Conservation (phyloP, 192 early-diverging fungal genomes). For the Dissophora globulifera region DNA sequence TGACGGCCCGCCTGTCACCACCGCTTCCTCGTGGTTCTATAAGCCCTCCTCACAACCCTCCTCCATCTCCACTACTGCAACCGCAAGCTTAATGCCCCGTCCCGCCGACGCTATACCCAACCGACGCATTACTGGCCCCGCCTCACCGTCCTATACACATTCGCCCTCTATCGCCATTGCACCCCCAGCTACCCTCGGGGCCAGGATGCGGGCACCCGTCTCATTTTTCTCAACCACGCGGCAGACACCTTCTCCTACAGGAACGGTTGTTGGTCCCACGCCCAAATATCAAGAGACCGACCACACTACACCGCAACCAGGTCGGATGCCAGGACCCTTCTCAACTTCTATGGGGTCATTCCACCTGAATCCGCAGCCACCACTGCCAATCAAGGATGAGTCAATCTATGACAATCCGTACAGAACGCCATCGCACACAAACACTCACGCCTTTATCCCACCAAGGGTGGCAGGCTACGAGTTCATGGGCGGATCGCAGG, state of each 20-base stretch:
- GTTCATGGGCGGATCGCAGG: slow-evolving; percentile 41
- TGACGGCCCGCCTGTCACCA: slow-evolving; percentile 15
- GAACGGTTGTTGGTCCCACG: neutral
- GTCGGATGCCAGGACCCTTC: slow-evolving; percentile 13
- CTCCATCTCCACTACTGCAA: slow-evolving; percentile 41
- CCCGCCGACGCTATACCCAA: neutral
- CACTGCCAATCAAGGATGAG: slow-evolving; percentile 19
- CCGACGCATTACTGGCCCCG: neutral
- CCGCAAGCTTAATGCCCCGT: slow-evolving; percentile 27
- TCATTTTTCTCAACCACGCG: slow-evolving; percentile 6
- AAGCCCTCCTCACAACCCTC: slow-evolving; percentile 41
- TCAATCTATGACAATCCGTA: slow-evolving; percentile 35
- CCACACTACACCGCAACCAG: neutral
- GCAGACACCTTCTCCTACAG: slow-evolving; percentile 12
- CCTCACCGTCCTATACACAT: neutral
- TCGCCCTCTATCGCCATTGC: neutral
- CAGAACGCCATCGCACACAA: slow-evolving; percentile 27
- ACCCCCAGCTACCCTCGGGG: too few relatives aligned
- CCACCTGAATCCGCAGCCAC: slow-evolving; percentile 10
- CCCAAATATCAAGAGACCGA: neutral
- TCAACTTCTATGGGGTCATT: neutral
- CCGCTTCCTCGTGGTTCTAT: slow-evolving; percentile 44
- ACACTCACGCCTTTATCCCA: slow-evolving; percentile 29
- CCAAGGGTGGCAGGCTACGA: slow-evolving; percentile 35
- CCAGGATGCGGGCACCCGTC: neutral